phyloP scores from a whole-genome alignment of 768 basidiomycete genomes.

The Gautieria morchelliformis region DNA sequence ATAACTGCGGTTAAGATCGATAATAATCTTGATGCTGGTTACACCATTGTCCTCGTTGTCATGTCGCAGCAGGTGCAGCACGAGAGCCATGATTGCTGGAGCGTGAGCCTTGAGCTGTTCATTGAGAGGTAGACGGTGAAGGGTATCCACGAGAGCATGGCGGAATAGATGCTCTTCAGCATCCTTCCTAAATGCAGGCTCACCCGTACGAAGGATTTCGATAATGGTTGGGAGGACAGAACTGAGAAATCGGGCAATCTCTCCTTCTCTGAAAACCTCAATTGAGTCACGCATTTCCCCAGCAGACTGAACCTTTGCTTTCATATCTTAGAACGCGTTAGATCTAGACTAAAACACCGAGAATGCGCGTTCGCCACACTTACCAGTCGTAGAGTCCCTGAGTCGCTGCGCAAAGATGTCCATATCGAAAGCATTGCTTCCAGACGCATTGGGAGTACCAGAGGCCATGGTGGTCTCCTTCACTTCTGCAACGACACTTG shows the following conservation, averaged over 20 bases:
- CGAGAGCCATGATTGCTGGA: slow-evolving; percentile 58
- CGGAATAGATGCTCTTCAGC: slow-evolving; percentile 73
- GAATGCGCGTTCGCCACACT: not conserved
- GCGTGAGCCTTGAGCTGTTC: slow-evolving; percentile 70
- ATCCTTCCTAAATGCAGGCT: slow-evolving; percentile 58
- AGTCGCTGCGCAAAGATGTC: slow-evolving; percentile 4
- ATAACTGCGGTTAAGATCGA: slow-evolving; percentile 78
- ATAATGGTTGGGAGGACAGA: slow-evolving; percentile 66
- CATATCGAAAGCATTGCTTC: not conserved
- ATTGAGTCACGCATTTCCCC: slow-evolving; percentile 74
- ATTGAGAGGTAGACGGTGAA: slow-evolving; percentile 77
- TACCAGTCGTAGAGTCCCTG: not conserved
- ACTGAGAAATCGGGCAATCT: slow-evolving; percentile 58
- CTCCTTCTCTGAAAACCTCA: slow-evolving; percentile 68
- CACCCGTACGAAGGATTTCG: slow-evolving; percentile 60
- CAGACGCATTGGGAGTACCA: not conserved
- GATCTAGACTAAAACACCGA: not conserved
- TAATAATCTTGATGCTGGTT: slow-evolving; percentile 81
- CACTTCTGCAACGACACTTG: not conserved
- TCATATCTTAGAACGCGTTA: slow-evolving; percentile 41
- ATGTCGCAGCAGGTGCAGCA: slow-evolving; percentile 72
- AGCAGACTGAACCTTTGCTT: slow-evolving; percentile 59
- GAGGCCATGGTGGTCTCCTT: not conserved
- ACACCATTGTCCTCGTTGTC: slow-evolving; percentile 97
- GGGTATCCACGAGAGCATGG: slow-evolving; percentile 75